Evolutionary conservation across 2,329 filamentous ascomycete genomes (phyloP).

Genomic region (Pochonia chlamydosporia): DNA sequence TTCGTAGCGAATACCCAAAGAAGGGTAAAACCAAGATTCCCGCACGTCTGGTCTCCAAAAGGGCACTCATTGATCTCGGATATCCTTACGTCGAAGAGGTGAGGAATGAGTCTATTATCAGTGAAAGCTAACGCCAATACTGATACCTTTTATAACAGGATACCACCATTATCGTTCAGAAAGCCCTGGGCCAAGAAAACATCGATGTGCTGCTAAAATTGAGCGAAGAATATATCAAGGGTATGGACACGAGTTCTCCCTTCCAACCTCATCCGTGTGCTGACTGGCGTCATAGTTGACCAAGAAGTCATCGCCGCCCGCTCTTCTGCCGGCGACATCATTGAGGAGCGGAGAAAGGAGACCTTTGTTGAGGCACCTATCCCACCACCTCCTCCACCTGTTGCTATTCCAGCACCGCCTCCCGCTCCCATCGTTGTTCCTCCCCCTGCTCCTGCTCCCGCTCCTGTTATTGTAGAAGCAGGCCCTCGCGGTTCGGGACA

Average conservation of each 20-base stretch:
- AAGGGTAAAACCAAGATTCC: conserved; percentile 90
- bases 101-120: conserved; percentile 21
- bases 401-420: conserved; percentile 21
- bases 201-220: conserved; percentile 84
- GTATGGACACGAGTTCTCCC: conserved; percentile 23
- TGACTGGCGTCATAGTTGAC: conserved; percentile 28
- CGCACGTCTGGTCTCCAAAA: conserved; percentile 69
- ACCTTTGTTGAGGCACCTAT: conserved; percentile 22
- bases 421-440: conserved; percentile 17
- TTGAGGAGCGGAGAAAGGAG: conserved; percentile 38
- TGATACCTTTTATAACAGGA: conserved; percentile 51
- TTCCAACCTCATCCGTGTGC: background rate
- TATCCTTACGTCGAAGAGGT: conserved; percentile 88
- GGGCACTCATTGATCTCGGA: conserved; percentile 75
- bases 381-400: conserved; percentile 13
- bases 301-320: conserved; percentile 38
- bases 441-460: conserved; percentile 22
- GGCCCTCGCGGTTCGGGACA: conserved; percentile 24
- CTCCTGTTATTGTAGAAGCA: conserved; percentile 28
- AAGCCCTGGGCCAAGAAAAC: conserved; percentile 81
- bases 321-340: conserved; percentile 38
- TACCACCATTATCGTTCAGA: conserved; percentile 72
- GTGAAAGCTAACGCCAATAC: background rate
- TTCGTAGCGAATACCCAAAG: conserved; percentile 64
- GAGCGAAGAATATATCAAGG: conserved; percentile 69